Conservation (phyloP, 2,329 filamentous ascomycete species). For the Alternaria metachromatica region DNA sequence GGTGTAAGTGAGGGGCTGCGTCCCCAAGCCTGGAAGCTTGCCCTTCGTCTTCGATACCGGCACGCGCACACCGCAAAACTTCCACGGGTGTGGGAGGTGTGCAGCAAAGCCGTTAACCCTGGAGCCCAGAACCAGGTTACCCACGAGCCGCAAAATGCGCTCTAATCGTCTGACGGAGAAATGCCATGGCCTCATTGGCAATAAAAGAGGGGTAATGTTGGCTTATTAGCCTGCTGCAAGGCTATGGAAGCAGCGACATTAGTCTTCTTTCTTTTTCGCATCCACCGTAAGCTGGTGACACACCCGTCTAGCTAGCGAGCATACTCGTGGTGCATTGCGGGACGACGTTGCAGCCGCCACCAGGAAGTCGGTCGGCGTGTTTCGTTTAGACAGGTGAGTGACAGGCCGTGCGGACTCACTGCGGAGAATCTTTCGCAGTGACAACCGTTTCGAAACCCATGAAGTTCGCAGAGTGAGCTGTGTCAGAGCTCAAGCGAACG, state of each 20-base stretch:
- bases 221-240: constrained; percentile 32
- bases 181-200: constrained; percentile 19
- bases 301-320: constrained; percentile 1
- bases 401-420: neutral
- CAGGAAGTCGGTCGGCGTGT: neutral
- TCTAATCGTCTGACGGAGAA: constrained; percentile 8
- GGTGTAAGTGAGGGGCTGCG: constrained; percentile 1
- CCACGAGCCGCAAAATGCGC: constrained; percentile 23
- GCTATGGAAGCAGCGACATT: constrained; percentile 31
- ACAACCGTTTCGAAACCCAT: constrained; percentile 20
- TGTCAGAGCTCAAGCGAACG: constrained; percentile 21
- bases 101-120: constrained; percentile 19
- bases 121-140: constrained; percentile 10
- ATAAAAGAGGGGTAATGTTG: constrained; percentile 32
- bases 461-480: constrained; percentile 9
- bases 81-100: constrained; percentile 18
- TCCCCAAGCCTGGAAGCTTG: neutral
- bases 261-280: constrained; percentile 22
- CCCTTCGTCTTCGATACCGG: constrained; percentile 19
- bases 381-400: constrained; percentile 12
- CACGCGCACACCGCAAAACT: constrained; percentile 8
- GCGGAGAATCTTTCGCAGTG: neutral
- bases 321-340: constrained; percentile 7
- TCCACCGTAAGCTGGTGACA: constrained; percentile 8
- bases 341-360: constrained; percentile 1